Evolutionary conservation across 2,329 filamentous ascomycete genomes (phyloP).

Genomic region (Eurotiales sp.): DNA sequence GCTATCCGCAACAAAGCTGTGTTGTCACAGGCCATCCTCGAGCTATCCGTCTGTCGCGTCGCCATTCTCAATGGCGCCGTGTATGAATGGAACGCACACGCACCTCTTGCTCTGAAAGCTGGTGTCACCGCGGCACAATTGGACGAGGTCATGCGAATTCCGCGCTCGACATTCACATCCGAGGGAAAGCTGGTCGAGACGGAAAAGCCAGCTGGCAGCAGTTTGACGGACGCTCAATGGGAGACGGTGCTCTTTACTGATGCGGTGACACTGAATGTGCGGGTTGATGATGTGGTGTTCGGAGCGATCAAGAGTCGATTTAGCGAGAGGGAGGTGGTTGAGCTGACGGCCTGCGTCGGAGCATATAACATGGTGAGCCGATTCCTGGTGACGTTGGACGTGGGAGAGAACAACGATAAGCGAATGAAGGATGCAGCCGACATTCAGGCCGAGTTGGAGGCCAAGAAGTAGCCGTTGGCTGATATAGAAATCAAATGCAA

Average conservation of each 20-base stretch:
- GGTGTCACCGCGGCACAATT: slow-evolving; percentile 40
- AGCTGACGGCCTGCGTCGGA: slow-evolving; percentile 80
- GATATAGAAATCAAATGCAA: no score
- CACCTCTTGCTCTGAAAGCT: slow-evolving; percentile 55
- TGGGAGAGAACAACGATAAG: slow-evolving; percentile 42
- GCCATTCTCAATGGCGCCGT: slow-evolving; percentile 75
- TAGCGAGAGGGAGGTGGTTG: slow-evolving; percentile 70
- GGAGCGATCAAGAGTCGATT: slow-evolving; percentile 52
- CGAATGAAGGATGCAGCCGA: slow-evolving; percentile 66
- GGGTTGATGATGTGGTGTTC: slow-evolving; percentile 67
- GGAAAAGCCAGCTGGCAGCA: slow-evolving; percentile 37
- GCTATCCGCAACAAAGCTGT: slow-evolving; percentile 51
- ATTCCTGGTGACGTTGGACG: slow-evolving; percentile 78
- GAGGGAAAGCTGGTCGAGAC: slow-evolving; percentile 24
- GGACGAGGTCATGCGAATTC: slow-evolving; percentile 51
- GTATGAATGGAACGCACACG: slow-evolving; percentile 82
- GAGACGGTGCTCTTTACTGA: slow-evolving; percentile 71
- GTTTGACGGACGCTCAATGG: slow-evolving; percentile 59
- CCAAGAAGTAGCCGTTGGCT: not conserved
- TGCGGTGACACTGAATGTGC: slow-evolving; percentile 73
- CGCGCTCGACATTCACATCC: slow-evolving; percentile 41
- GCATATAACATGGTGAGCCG: slow-evolving; percentile 85
- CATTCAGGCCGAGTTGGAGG: slow-evolving; percentile 48
- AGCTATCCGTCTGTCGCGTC: slow-evolving; percentile 75
- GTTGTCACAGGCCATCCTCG: slow-evolving; percentile 54